These are phyloP conservation scores for Prunus campanulata DNA, from an alignment of 306 rosid species.

Conservation along the genomic window DNA sequence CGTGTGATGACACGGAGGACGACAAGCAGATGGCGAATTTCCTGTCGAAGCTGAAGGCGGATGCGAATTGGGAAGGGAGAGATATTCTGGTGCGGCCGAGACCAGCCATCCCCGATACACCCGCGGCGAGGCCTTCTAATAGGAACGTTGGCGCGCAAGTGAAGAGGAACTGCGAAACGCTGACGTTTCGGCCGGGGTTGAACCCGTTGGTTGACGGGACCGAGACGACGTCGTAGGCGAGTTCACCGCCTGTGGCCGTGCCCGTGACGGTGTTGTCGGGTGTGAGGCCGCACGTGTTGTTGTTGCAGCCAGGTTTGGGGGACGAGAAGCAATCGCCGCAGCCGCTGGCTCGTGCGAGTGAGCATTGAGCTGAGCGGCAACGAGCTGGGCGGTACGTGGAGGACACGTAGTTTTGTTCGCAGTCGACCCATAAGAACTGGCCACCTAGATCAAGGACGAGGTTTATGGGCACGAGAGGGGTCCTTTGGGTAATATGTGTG, in stretches of 20 bases:
- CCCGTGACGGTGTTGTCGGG: conserved; percentile 49
- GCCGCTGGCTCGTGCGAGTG: conserved; percentile 37
- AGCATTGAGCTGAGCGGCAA: conserved; percentile 53
- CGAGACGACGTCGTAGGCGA: conserved; percentile 38
- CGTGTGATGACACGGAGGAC: conserved; percentile 28
- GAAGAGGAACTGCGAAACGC: conserved; percentile 40
- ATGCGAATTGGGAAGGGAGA: conserved; percentile 47
- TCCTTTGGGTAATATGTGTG: conserved; percentile 44
- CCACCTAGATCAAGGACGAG: conserved; percentile 60
- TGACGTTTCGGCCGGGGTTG: conserved; percentile 39
- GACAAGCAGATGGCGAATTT: conserved; percentile 53
- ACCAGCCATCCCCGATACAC: conserved; percentile 60
- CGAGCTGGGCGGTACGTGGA: conserved; percentile 57
- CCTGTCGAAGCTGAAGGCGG: conserved; percentile 52
- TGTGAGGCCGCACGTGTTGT: conserved; percentile 38
- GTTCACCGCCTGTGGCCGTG: conserved; percentile 55
- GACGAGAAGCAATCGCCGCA: conserved; percentile 57
- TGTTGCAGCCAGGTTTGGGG: conserved; percentile 62
- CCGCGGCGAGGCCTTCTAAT: conserved; percentile 40
- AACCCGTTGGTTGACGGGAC: conserved; percentile 51
- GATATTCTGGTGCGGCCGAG: conserved; percentile 50
- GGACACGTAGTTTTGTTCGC: conserved; percentile 40
- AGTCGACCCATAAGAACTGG: conserved; percentile 51
- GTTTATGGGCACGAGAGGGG: conserved; percentile 41
- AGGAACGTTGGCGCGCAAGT: conserved; percentile 47